Base-by-base conservation (phyloP, 2,329 filamentous ascomycete species). In the Cercospora zeae-maydis region DNA sequence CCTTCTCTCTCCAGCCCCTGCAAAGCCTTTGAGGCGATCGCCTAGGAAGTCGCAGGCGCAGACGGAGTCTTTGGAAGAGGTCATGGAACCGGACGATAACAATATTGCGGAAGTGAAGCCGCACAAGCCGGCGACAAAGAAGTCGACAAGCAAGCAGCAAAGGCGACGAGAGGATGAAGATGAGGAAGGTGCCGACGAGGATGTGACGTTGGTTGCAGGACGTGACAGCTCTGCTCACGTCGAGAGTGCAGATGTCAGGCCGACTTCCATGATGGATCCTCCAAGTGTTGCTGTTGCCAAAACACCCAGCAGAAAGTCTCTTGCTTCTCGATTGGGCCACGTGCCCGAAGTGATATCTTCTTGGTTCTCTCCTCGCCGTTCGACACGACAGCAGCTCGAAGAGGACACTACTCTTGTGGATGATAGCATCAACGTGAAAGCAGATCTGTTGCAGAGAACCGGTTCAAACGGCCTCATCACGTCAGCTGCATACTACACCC, bases 401-500 rank as follows among this genome's bases (percentile, higher is more conserved):
- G 51, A 27, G 19, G 59, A 67, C 30, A 52, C 63, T 53, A n/a
- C 45, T 7, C 31, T 19, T 5, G 49, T 60, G 13, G n/a, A 39
- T 19, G 49, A 58, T 30, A 4, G 33, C 31, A 49, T 19, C 27
- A 54, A 39, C 19, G 60, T 58, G 27, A 24, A 64, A 33, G 16
- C 31, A 45, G 49, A 45, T 21, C 59, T 56, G 14, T 52, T 57
- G 37, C 58, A 49, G n/a, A 60, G 53, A n/a, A 63, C 49, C 3
- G 31, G 52, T n/a, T 55, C 60, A 37, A 57, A 51, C 33, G 64
- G 62, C 11, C 36, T 61, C 10, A 51, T 51, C 16, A 66, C 63
- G 13, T 59, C 64, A 9, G 58, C 77, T n/a, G 73, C 76, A 4
- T 82, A 82, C 72, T 82, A 80, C 71, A 77, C 76, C 0, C 77